Evolutionary conservation across 306 rosid species (phyloP), one percentile per base, ranked within the genome.

Genomic region (Albizia julibrissin): DNA sequence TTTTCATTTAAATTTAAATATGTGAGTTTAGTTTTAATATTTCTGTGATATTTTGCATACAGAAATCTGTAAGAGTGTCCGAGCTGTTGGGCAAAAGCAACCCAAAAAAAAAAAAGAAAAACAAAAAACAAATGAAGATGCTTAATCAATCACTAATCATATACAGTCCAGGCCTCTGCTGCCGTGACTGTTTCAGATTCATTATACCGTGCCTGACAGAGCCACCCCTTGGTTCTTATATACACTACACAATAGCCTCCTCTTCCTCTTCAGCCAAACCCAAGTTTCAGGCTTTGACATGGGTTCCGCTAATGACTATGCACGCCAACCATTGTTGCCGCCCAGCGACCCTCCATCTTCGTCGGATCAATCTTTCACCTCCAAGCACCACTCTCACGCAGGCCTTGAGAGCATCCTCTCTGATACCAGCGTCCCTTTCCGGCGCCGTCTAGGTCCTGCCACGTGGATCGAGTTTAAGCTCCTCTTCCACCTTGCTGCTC

Each of bases 401-500:
- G 80, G 86, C 21, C 89, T 93, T 0, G 97, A 91, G 72, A 78
- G 58, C 26, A 82, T 91, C 5, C 84, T 93, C 21, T 84, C 92
- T 0, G 78, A 93, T 44, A 43, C 84, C 19, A 42, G n/a, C 31
- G 7, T 50, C 9, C 88, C 93, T 0, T 44, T 71, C 27, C n/a
- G 80, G 12, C 74, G 14, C 2, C 94, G 96, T 10, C 12, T 91
- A 10, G 67, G 74, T 14, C 39, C 78, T 2, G 97, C 95, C 67
- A 39, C 90, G 1, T 87, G 84, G 91, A 52, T 89, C 50, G 94
- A 90, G 81, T 43, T 84, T 15, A 86, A 47, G 73, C 94, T 90
- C 9, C 90, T 92, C 7, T 85, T 83, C 83, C 47, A 5, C 84
- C 49, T 92, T 8, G 97, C 97, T 1, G 90, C 92, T 1, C 97